phyloP scores from a whole-genome alignment of 2,329 filamentous ascomycete genomes.

The Diaporthe helianthi region DNA sequence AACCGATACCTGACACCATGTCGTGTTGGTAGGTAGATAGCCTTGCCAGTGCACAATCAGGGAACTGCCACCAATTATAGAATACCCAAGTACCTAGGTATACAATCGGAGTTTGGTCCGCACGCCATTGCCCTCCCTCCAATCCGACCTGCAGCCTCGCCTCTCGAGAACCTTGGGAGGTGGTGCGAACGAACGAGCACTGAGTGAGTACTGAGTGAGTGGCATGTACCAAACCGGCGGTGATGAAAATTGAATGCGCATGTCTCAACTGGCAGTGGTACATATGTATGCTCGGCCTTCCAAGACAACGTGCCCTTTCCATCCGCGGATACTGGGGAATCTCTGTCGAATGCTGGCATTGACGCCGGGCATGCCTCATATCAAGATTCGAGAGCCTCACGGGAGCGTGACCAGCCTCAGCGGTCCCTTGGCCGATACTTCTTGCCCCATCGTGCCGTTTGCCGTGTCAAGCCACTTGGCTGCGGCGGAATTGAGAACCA shows the following conservation, averaged over 20 bases:
- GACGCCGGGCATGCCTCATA: background rate
- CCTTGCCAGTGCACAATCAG: background rate
- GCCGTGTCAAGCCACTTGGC: background rate
- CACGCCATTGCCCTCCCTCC: background rate
- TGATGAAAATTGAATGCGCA: background rate
- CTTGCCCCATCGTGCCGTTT: background rate
- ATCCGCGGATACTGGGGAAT: background rate
- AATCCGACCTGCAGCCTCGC: background rate
- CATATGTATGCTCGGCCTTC: background rate
- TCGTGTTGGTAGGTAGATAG: background rate
- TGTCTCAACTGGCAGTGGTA: constrained; percentile 12
- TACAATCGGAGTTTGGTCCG: background rate
- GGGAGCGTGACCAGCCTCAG: background rate
- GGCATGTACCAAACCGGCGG: constrained; percentile 2
- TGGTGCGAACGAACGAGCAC: background rate
- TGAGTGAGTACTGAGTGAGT: background rate
- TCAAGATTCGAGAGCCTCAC: background rate
- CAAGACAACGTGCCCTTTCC: constrained; percentile 14
- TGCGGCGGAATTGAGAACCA: background rate
- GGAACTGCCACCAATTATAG: background rate
- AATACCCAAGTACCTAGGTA: too few relatives aligned
- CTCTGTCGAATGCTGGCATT: background rate
- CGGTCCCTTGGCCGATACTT: background rate
- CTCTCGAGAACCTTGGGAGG: background rate
- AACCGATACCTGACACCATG: background rate